Evolutionary conservation across 2,329 filamentous ascomycete genomes (phyloP), one percentile per base, ranked within the genome.

Genomic region (Colletotrichum sp.): DNA sequence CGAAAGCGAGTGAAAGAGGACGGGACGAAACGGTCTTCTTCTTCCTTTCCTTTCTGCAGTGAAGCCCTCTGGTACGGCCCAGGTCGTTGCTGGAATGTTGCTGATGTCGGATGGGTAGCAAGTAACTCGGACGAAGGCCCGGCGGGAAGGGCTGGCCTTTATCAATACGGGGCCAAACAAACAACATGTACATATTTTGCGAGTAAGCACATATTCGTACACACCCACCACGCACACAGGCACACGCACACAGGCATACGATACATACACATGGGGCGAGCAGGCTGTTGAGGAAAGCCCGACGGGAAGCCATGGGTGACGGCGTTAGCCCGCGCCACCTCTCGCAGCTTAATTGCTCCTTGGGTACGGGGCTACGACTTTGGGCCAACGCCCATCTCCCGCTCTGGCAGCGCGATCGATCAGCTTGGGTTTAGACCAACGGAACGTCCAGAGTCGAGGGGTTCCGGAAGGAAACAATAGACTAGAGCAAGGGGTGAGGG

Each of bases 291-390:
- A 64, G 69, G 52, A 58, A 36, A 58, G 62, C 69, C 55, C 36
- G 65, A 38, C 48, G 58, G 73, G 64, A 73, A 52, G 36, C 73
- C 69, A 64, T 73, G 58, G 64, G 64, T 73, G 63, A 69, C 58
- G 73, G 69, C 58, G 56, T 69, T 61, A 65, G 48, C 63, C 63
- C 63, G 56, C 73, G 58, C 69, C 73, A 75, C 63, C 67, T 64
- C 55, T 74, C 64, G 69, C 69, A 63, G 56, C 58, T 52, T 67
- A 59, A 28, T 68, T 75, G 56, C 58, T 38, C 55, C 38, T 56
- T 64, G 56, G 30, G 36, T 67, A 56, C 13, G 21, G 32, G 52
- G 32, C n/a, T 48, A 48, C 38, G 9, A 52, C 36, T 26, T 24
- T 62, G 61, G 52, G 70, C 32, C 69, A 59, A 61, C n/a, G 43